Conservation (phyloP, 306 rosid species). For the Glycine soja region DNA sequence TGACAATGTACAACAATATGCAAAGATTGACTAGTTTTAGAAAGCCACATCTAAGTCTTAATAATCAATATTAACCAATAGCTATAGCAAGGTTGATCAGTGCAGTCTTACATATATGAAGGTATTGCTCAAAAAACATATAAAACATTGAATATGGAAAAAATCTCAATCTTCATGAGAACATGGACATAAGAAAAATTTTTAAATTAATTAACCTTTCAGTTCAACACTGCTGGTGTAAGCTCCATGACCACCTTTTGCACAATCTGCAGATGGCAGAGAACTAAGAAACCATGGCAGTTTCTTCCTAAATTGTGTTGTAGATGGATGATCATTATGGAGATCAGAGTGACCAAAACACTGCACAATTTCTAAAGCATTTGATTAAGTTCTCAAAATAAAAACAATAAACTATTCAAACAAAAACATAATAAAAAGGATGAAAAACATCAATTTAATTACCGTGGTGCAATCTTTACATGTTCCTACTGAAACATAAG, state of each 20-base stretch:
- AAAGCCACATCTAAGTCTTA: slow-evolving; percentile 26
- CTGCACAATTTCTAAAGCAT: slow-evolving; percentile 59
- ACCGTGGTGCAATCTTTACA: slow-evolving; percentile 99
- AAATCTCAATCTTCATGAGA: slow-evolving; percentile 88
- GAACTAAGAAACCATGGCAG: slow-evolving; percentile 95
- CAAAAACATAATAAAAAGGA: background rate
- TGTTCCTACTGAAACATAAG: slow-evolving; percentile 71
- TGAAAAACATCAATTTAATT: slow-evolving; percentile 45
- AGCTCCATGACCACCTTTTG: slow-evolving; percentile 99
- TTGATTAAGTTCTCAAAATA: slow-evolving; percentile 46
- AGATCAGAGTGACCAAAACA: slow-evolving; percentile 90
- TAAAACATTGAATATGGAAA: slow-evolving; percentile 92
- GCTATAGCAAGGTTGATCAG: slow-evolving; percentile 93
- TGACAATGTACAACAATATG: slow-evolving; percentile 26
- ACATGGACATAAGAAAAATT: slow-evolving; percentile 30
- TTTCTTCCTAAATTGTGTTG: slow-evolving; percentile 81
- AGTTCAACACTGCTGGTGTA: slow-evolving; percentile 93
- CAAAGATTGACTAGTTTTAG: slow-evolving; percentile 23
- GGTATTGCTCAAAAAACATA: slow-evolving; percentile 99
- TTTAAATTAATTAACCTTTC: slow-evolving; percentile 62
- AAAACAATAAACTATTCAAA: slow-evolving; percentile 24
- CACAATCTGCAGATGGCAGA: slow-evolving; percentile 97
- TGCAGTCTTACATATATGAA: slow-evolving; percentile 95
- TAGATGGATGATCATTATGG: slow-evolving; percentile 78
- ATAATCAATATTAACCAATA: slow-evolving; percentile 69